A percentile compares a stretch with the other conserved stretches of the same genome.
phyloP scores from a whole-genome alignment of 441 rosid species.

The Populus hybrid region DNA sequence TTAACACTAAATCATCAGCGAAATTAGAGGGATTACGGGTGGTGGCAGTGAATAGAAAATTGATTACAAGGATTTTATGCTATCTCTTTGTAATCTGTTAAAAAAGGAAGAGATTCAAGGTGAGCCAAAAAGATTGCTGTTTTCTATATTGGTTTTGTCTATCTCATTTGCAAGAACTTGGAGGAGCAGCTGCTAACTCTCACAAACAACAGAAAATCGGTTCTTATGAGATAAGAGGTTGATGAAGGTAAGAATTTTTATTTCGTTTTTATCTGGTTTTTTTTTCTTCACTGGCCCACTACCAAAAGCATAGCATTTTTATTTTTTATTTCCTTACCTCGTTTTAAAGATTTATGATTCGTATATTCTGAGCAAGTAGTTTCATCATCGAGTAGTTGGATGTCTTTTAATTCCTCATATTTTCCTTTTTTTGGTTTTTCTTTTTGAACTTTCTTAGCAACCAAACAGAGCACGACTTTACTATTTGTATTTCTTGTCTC shows the following conservation, averaged over 20 bases:
- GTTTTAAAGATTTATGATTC: not conserved
- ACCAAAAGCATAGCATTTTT: not conserved
- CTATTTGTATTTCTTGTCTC: not conserved
- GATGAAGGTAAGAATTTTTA: conserved; percentile 10
- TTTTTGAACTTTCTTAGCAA: conserved; percentile 28
- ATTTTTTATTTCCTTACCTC: not conserved
- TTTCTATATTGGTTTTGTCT: not conserved
- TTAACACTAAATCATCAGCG: not conserved
- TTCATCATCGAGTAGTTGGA: not conserved
- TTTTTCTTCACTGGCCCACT: not conserved
- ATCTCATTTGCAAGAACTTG: not conserved
- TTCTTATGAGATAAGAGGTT: not conserved
- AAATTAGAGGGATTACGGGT: conserved; percentile 6
- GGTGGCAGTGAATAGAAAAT: conserved; percentile 11
- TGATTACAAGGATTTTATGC: conserved; percentile 10
- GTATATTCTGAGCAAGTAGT: conserved; percentile 3
- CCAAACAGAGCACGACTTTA: conserved; percentile 29
- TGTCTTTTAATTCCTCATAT: conserved; percentile 2
- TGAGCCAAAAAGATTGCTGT: not conserved
- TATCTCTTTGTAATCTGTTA: not conserved
- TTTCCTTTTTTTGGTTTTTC: not conserved
- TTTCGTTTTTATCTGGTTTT: not conserved
- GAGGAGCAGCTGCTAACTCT: not conserved
- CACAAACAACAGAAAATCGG: not conserved
- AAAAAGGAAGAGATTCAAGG: not conserved